Evolutionary conservation across 2,329 filamentous ascomycete species (phyloP), one percentile per base, ranked within the genome.

Genomic region (Fusarium brevicatenulatum): DNA sequence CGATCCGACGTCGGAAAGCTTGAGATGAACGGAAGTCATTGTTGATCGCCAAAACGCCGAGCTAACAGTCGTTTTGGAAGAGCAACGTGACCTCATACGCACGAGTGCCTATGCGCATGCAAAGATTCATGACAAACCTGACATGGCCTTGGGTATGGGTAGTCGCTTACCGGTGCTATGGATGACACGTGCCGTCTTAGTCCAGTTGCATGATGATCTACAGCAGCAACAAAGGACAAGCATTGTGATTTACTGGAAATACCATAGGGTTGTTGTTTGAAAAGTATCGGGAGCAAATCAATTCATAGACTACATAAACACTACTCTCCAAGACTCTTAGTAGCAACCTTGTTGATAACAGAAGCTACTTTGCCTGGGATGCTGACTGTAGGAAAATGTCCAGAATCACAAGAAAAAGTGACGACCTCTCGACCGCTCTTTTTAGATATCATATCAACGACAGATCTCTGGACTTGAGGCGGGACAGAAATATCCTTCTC

Each of bases 321-420:
- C 15, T 19, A 30, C 5, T 42, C 4, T 15, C 1, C 0, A n/a
- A 18, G 0, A 8, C 2, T 13, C 19, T 18, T 7, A 4, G 5
- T 6, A 10, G 25, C 15, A 30, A 55, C 11, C 3, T 9, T 10
- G 5, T 19, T 15, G 4, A 55, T 42, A 3, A 32, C 32, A 32
- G 5, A 42, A 2, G 52, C 21, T 15, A 30, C 11, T 28, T 19
- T 13, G 0, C 4, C 25, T 0, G 52, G 25, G 11, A n/a, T 4
- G 10, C 52, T 42, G 21, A 55, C 21, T 6, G 21, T 13, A 4
- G 52, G 52, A 42, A 55, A 55, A 25, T 55, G 52, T 15, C 36
- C 52, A 11, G 36, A 32, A 7, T 32, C 21, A 8, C 52, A 55
- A 42, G 15, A 7, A n/a, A 55, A 42, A 4, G 52, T 8, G 16